phyloP scores from a whole-genome alignment of 2,329 filamentous ascomycete species.

The Phialophora chinensis region DNA sequence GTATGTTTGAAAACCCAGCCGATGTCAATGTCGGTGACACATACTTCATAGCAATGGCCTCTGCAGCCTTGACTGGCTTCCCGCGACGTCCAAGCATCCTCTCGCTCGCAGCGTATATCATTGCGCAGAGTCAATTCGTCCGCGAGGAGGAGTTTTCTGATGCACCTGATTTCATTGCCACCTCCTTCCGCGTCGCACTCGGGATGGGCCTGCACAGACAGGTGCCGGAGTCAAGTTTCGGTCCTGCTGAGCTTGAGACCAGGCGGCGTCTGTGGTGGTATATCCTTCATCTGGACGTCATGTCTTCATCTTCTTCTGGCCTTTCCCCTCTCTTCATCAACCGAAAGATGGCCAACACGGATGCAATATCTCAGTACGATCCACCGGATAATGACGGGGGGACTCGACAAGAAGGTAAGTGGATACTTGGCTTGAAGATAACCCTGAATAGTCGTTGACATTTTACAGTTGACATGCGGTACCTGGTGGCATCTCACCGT shows the following conservation, averaged over 20 bases:
- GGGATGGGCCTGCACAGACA: slow-evolving; percentile 37
- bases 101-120: slow-evolving; percentile 35
- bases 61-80: slow-evolving; percentile 33
- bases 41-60: slow-evolving; percentile 34
- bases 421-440: neutral
- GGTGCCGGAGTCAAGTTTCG: slow-evolving; percentile 25
- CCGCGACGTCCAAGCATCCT: slow-evolving; percentile 34
- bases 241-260: slow-evolving; percentile 32
- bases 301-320: slow-evolving; percentile 34
- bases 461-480: slow-evolving; percentile 32
- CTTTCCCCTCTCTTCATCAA: slow-evolving; percentile 37
- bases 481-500: slow-evolving; percentile 34
- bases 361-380: slow-evolving; percentile 31
- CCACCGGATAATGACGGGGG: slow-evolving; percentile 1
- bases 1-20: slow-evolving; percentile 17
- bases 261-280: slow-evolving; percentile 38
- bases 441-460: slow-evolving; percentile 1
- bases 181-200: slow-evolving; percentile 34
- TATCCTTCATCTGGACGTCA: slow-evolving; percentile 37
- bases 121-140: slow-evolving; percentile 36
- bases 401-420: slow-evolving; percentile 9
- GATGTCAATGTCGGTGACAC: slow-evolving; percentile 22
- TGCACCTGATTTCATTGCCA: slow-evolving; percentile 35
- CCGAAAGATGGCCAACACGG: slow-evolving; percentile 36
- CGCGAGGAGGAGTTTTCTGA: slow-evolving; percentile 38